Base-by-base conservation (phyloP, 768 basidiomycete species). In the Tylopilus vinaceipallidus region DNA sequence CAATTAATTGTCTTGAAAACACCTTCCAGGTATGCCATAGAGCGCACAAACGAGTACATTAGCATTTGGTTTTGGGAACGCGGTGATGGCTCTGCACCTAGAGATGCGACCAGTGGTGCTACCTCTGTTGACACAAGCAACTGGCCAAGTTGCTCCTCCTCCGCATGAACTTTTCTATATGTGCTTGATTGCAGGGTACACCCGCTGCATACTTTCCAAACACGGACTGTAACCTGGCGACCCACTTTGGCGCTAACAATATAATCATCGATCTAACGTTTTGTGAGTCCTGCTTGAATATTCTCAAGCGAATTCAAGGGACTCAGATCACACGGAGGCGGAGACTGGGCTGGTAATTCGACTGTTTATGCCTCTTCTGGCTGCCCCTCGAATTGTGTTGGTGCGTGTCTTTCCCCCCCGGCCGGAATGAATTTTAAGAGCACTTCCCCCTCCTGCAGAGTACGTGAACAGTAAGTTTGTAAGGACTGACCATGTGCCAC, bases 61-160 rank as follows among this genome's bases (percentile, higher is more conserved):
- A 67, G 65, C 30, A 47, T 75, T 36, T 76, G 70, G 65, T 75
- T 72, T 58, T 76, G 76, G 73, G 66, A 67, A 39, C 60, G 73
- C 13, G 47, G 58, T 23, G 62, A 65, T 34, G 0, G 52, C 5
- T 56, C 50, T n/a, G 69, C 66, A 10, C 75, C 75, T 4, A 26
- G 47, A 8, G 73, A 74, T 41, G 66, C 65, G 46, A 62, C 47
- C 13, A 52, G 50, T 33, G 65, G 61, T 23, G 49, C 49, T 8
- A 37, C 30, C 26, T 44, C 29, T n/a, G 48, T 64, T 17, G 10
- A 65, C 32, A 57, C 65, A n/a, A 54, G 24, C 27, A 35, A 19
- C 30, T 69, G 68, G 69, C 65, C 57, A 29, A 45, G 44, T 29
- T 27, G 24, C 27, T 3, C n/a, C 19, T 23, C 13, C 10, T 3